Base-by-base conservation (phyloP, 306 rosid species). In the Styphnolobium japonicum region DNA sequence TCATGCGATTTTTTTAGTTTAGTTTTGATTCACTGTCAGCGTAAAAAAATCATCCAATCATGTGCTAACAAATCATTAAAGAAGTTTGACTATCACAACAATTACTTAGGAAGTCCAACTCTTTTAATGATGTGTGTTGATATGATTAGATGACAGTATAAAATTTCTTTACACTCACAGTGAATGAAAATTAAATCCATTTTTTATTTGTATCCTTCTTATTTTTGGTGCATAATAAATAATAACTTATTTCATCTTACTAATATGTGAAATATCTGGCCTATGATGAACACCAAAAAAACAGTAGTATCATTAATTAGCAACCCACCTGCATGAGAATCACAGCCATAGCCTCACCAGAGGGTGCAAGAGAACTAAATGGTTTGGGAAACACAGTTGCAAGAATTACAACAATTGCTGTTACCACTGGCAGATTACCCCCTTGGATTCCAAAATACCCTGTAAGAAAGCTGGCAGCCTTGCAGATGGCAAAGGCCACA, bases 321-420 rank as follows among this genome's bases (percentile, higher is more conserved):
- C 12, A 58, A 67, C 78, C 15, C 81, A 93, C 94, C 94, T 90
- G 92, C 87, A 93, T 75, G 74, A 90, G 82, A 80, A 93, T 63
- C 33, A 85, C n/a, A 56, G 93, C 92, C 78, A 92, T 64, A 39
- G 91, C 82, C 74, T 92, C 91, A 57, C 90, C 92, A 16, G 92
- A 68, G 49, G 93, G 86, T 58, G 96, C 87, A 75, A 92, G 88
- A 77, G 83, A 80, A 68, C 86, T 82, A 45, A 85, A 85, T 73
- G 84, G 81, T 66, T 81, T 86, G 29, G 94, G 92, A 66, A 90
- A 82, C 67, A 85, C 22, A 21, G 91, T 89, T 18, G 96, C 96
- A 45, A 89, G 71, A 71, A 87, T 72, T 70, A 90, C 94, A 42
- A 83, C 89, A 73, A 85, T 74, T 15, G 92, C 94, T 72, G 97